phyloP scores from a whole-genome alignment of 176 grass and related monocot species.

The Ananas comosus region DNA sequence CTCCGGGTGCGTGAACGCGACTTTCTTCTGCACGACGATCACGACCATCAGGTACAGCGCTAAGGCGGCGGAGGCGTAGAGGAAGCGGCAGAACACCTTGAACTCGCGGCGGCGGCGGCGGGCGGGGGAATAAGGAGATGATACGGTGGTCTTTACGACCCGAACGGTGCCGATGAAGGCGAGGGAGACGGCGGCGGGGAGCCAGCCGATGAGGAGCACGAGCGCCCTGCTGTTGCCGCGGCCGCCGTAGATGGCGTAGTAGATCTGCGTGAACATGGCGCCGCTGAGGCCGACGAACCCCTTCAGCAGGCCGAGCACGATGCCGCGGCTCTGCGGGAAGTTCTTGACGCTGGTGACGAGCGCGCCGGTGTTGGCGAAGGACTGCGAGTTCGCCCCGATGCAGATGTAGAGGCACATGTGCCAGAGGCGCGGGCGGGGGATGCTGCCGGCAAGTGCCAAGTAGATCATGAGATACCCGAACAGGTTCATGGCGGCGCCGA shows the following conservation, averaged over 20 bases:
- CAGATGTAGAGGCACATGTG: slow-evolving; percentile 50
- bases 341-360: slow-evolving; percentile 70
- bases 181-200: slow-evolving; percentile 59
- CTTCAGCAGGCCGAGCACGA: slow-evolving; percentile 49
- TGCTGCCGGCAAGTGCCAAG: slow-evolving; percentile 35
- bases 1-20: slow-evolving; percentile 29
- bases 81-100: slow-evolving; percentile 62
- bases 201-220: slow-evolving; percentile 62
- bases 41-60: slow-evolving; percentile 41
- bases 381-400: slow-evolving; percentile 74
- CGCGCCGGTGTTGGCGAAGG: slow-evolving; percentile 70
- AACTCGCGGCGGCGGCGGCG: not conserved
- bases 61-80: slow-evolving; percentile 60
- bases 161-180: slow-evolving; percentile 55
- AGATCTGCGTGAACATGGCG: slow-evolving; percentile 24
- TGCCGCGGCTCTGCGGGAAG: slow-evolving; percentile 61
- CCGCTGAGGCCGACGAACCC: slow-evolving; percentile 31
- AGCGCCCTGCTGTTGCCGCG: slow-evolving; percentile 55
- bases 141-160: no score
- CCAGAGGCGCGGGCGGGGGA: slow-evolving; percentile 22
- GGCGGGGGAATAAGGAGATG: not conserved
- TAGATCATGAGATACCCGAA: slow-evolving; percentile 72
- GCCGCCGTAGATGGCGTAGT: slow-evolving; percentile 42
- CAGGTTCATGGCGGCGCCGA: slow-evolving; percentile 65
- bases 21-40: slow-evolving; percentile 47